phyloP scores from a whole-genome alignment of 2,329 filamentous ascomycete species.

The Aspergillus sp. region DNA sequence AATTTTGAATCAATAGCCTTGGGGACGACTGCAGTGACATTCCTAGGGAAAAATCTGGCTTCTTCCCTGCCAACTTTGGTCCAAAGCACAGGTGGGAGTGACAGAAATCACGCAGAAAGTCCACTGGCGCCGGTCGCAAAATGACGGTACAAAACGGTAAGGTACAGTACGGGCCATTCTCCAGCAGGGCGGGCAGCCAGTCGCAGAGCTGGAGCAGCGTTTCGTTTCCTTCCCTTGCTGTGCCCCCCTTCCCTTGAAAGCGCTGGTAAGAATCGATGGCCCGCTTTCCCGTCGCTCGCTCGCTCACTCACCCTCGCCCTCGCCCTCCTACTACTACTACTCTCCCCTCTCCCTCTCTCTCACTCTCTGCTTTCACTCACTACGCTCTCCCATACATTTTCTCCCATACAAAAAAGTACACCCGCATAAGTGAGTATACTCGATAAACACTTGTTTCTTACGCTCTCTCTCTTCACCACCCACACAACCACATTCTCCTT shows the following conservation, averaged over 20 bases:
- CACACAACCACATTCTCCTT: conserved; percentile 24
- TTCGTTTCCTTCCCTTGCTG: conserved; percentile 29
- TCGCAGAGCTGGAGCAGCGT: conserved; percentile 23
- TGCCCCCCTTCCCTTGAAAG: conserved; percentile 20
- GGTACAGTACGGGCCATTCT: conserved; percentile 21
- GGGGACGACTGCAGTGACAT: neutral
- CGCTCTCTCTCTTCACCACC: conserved; percentile 28
- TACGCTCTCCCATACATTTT: conserved; percentile 33
- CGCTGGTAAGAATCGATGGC: conserved; percentile 20
- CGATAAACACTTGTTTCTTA: conserved; percentile 27
- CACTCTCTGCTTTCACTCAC: conserved; percentile 32
- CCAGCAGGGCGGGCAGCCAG: conserved; percentile 24
- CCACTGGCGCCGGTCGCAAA: conserved; percentile 6
- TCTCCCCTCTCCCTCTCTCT: conserved; percentile 30
- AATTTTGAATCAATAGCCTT: neutral
- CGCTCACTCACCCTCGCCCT: conserved; percentile 23
- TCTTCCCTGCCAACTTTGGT: neutral
- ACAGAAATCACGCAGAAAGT: neutral
- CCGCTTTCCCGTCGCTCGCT: conserved; percentile 24
- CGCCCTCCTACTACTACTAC: conserved; percentile 36
- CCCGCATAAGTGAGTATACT: conserved; percentile 36
- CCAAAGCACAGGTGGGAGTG: conserved; percentile 1
- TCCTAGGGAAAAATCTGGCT: conserved; percentile 4
- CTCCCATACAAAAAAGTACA: conserved; percentile 42
- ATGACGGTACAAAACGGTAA: conserved; percentile 22